These are phyloP conservation scores for Aspergillus sparsus DNA, from an alignment of 495 filamentous ascomycete genomes.

Conservation along the genomic window DNA sequence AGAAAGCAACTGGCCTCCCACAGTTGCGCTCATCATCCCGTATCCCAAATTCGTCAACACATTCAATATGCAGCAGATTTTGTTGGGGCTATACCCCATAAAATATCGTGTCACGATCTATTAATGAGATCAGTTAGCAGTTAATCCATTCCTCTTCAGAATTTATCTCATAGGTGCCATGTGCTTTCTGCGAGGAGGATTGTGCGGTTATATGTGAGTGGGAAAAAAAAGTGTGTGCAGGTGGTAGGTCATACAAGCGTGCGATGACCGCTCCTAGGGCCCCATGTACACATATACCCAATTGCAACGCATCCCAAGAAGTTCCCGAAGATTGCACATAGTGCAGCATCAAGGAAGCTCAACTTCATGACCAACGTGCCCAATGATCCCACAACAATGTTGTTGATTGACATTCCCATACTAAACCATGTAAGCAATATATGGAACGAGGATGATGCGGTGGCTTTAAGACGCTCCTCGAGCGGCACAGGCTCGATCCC, in stretches of 20 bases:
- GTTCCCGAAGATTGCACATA: conserved; percentile 64
- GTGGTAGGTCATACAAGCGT: conserved; percentile 56
- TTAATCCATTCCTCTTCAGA: conserved; percentile 4
- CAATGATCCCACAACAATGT: conserved; percentile 68
- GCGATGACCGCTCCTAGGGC: conserved; percentile 68
- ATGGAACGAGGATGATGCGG: conserved; percentile 50
- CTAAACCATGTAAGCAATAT: conserved; percentile 73
- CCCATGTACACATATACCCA: conserved; percentile 76
- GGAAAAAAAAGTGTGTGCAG: conserved; percentile 3
- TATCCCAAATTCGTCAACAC: conserved; percentile 72
- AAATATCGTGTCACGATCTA: conserved; percentile 69
- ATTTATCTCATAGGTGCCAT: neutral
- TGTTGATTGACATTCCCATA: conserved; percentile 71
- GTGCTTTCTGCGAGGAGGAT: neutral
- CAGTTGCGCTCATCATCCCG: conserved; percentile 59
- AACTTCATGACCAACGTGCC: conserved; percentile 65
- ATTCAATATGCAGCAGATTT: conserved; percentile 66
- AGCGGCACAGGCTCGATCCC: conserved; percentile 67
- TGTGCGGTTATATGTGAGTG: neutral
- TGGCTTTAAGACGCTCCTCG: conserved; percentile 48
- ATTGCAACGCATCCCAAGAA: conserved; percentile 59
- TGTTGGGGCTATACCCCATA: conserved; percentile 79
- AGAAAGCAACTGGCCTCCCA: conserved; percentile 58
- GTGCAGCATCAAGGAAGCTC: conserved; percentile 64
- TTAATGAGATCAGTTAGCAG: conserved; percentile 11